Conservation (phyloP, 495 filamentous ascomycete genomes). For the Lophiostoma macrostomum region DNA sequence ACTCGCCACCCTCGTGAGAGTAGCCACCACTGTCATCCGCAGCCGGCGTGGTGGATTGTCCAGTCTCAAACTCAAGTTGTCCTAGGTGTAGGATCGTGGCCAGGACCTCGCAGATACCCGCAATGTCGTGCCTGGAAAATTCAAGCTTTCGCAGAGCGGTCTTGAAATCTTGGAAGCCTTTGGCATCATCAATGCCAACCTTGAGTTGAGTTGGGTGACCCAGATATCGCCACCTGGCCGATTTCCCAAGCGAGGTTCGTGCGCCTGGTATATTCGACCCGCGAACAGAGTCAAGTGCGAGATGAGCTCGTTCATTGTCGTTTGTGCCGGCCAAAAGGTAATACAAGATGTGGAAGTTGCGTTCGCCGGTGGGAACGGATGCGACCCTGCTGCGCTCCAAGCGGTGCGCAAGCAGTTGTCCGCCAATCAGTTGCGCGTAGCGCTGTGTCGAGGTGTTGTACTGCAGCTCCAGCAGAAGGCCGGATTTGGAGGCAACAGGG, state of each 20-base stretch:
- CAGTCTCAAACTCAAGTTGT: constrained; percentile 84
- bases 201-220: constrained; percentile 96
- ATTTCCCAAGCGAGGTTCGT: constrained; percentile 52
- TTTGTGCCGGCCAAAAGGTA: constrained; percentile 93
- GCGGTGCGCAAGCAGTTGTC: constrained; percentile 89
- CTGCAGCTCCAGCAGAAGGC: constrained; percentile 91
- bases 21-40: constrained; percentile 94
- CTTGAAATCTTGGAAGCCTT: constrained; percentile 97
- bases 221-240: constrained; percentile 90
- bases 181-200: constrained; percentile 90
- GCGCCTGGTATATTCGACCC: constrained; percentile 45
- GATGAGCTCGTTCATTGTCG: constrained; percentile 79
- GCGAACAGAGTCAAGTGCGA: constrained; percentile 69
- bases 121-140: constrained; percentile 88
- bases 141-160: constrained; percentile 89
- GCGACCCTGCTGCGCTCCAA: constrained; percentile 87
- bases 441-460: constrained; percentile 84
- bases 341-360: constrained; percentile 94
- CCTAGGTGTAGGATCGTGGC: constrained; percentile 92
- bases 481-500: constrained; percentile 90
- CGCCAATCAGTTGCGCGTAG: constrained; percentile 81
- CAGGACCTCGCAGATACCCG: constrained; percentile 91
- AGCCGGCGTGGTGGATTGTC: constrained; percentile 69
- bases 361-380: constrained; percentile 87
- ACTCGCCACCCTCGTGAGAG: constrained; percentile 89